phyloP scores from a whole-genome alignment of 1,139 yeast species.

The Geotrichum klebahnii region DNA sequence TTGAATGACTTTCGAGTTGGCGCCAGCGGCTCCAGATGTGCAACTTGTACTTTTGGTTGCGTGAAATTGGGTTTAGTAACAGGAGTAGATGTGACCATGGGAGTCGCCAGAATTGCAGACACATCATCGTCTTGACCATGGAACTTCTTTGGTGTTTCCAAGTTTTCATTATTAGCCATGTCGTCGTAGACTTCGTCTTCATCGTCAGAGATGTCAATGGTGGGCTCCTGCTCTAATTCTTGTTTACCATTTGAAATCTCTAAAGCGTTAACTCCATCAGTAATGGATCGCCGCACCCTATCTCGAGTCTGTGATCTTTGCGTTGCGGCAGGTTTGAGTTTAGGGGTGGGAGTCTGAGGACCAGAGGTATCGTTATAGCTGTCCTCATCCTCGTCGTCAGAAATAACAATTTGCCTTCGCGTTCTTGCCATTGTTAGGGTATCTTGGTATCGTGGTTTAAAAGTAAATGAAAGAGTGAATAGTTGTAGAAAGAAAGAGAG shows the following conservation, averaged over 20 bases:
- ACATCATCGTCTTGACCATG: not conserved
- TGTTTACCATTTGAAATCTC: constrained; percentile 2
- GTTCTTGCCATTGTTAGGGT: constrained; percentile 10
- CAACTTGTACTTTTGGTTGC: constrained; percentile 4
- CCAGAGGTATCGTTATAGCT: not conserved
- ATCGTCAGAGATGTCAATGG: not conserved
- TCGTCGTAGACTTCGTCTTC: constrained; percentile 5
- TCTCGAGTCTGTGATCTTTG: no score
- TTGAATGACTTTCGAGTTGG: constrained; percentile 5
- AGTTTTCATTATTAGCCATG: not conserved
- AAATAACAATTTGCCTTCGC: constrained; percentile 5
- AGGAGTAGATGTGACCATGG: constrained; percentile 6
- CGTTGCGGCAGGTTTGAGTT: constrained; percentile 5
- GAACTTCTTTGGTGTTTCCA: constrained; percentile 1
- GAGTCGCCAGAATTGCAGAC: constrained; percentile 1
- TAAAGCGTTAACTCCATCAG: constrained; percentile 2
- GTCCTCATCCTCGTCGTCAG: constrained; percentile 9
- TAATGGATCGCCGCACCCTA: not conserved
- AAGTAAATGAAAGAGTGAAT: not conserved
- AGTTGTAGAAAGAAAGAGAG: not conserved
- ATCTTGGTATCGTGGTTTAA: not conserved
- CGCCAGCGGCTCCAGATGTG: constrained; percentile 11
- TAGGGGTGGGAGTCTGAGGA: constrained; percentile 7
- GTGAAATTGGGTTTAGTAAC: not conserved
- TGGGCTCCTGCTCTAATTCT: not conserved